phyloP scores from a whole-genome alignment of 345 rosid genomes.

The Clarkia xantiana region DNA sequence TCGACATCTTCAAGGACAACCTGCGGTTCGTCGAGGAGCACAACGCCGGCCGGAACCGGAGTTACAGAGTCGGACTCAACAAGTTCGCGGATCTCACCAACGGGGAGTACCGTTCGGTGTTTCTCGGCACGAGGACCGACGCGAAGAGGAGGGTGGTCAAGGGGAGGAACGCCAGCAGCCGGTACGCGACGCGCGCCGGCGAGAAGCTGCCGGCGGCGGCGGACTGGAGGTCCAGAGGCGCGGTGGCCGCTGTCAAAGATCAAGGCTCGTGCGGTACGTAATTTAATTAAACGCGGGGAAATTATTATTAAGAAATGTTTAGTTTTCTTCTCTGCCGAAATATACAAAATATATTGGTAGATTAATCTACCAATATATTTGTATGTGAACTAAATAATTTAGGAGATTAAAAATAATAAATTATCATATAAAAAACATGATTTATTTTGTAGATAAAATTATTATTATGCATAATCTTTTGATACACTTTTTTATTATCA shows the following conservation, averaged over 20 bases:
- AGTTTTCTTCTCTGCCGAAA: not conserved
- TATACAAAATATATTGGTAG: not conserved
- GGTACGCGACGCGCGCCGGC: constrained; percentile 11
- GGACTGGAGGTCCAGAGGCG: constrained; percentile 34
- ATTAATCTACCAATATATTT: too few relatives aligned
- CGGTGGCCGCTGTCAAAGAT: constrained; percentile 28
- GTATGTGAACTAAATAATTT: too few relatives aligned
- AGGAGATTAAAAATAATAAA: too few relatives aligned
- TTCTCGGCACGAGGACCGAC: constrained; percentile 16
- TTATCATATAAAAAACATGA: too few relatives aligned
- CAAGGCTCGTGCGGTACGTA: constrained; percentile 31
- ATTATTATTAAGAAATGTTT: too few relatives aligned
- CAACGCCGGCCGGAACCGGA: constrained; percentile 15
- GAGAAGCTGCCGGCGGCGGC: constrained; percentile 23
- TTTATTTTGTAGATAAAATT: too few relatives aligned
- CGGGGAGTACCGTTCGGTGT: constrained; percentile 27
- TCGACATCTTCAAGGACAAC: constrained; percentile 34
- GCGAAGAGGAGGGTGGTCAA: constrained; percentile 12
- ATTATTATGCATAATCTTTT: too few relatives aligned
- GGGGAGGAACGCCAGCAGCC: constrained; percentile 10
- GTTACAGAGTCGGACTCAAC: constrained; percentile 23
- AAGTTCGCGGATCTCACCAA: constrained; percentile 30
- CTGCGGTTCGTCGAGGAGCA: constrained; percentile 28
- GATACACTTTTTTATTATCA: too few relatives aligned
- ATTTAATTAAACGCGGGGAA: too few relatives aligned